Evolutionary conservation across 208 protist species (phyloP).

Genomic region (Novymonas esmeraldas): DNA sequence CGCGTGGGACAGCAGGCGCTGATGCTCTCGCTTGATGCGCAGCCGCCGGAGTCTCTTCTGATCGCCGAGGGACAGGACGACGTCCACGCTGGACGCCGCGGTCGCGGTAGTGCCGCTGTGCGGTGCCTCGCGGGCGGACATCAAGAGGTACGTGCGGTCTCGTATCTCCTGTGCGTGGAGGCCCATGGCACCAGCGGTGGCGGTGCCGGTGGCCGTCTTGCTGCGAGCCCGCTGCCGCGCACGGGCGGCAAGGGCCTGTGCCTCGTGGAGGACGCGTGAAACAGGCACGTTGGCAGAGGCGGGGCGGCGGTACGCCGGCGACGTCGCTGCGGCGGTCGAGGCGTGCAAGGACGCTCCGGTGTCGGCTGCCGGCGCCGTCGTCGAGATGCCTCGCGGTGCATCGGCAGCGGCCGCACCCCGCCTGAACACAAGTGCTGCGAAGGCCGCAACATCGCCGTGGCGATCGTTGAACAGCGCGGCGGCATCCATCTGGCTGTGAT

Average conservation of each 20-base stretch:
- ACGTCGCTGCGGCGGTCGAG: neutral
- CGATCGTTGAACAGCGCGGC: constrained; percentile 17
- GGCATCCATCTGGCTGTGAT: constrained; percentile 5
- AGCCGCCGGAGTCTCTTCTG: constrained; percentile 19
- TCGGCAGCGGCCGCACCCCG: neutral
- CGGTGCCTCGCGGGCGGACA: neutral
- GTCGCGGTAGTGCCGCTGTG: neutral
- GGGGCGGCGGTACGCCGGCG: constrained; percentile 60
- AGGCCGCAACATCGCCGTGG: constrained; percentile 17
- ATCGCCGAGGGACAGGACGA: constrained; percentile 6
- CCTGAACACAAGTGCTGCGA: constrained; percentile 7
- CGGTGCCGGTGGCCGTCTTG: neutral
- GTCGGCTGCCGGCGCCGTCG: neutral
- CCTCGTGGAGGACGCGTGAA: constrained; percentile 43
- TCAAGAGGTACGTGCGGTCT: constrained; percentile 31
- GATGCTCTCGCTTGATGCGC: constrained; percentile 36
- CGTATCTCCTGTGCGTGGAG: constrained; percentile 30
- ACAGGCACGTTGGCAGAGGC: constrained; percentile 69
- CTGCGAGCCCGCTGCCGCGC: neutral
- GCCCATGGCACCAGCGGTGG: constrained; percentile 13
- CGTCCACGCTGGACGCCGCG: neutral
- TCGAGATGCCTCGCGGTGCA: neutral
- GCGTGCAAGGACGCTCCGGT: neutral
- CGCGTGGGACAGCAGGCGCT: constrained; percentile 38
- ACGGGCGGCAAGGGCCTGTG: constrained; percentile 17